Conservation (phyloP, 169 alveolate genomes). For the Perkinsus chesapeaki region DNA sequence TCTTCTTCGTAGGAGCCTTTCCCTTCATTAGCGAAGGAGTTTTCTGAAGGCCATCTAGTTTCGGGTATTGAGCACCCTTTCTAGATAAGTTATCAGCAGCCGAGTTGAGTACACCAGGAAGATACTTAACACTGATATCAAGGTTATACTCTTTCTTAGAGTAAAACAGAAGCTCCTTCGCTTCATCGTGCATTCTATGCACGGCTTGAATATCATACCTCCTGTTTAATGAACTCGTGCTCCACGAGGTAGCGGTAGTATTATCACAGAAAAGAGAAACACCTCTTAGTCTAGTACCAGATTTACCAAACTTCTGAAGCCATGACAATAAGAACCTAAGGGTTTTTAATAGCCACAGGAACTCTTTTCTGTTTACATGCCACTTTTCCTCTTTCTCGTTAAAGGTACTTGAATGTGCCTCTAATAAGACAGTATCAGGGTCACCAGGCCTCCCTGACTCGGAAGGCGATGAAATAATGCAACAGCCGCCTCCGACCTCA, state of each 20-base stretch:
- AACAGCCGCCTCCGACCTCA: neutral
- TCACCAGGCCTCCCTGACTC: neutral
- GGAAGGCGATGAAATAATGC: neutral
- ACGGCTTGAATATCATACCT: neutral
- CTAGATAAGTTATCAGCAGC: neutral
- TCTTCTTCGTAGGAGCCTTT: neutral
- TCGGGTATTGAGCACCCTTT: neutral
- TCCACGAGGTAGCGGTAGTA: neutral
- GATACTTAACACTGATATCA: neutral
- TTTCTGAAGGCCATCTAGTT: neutral
- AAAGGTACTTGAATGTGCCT: neutral
- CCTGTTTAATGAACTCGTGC: neutral
- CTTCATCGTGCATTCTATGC: neutral
- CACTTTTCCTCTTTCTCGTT: neutral
- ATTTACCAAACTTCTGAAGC: neutral
- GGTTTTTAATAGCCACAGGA: neutral
- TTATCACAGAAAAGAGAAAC: neutral
- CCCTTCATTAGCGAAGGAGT: neutral
- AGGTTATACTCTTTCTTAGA: neutral
- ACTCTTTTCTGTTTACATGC: neutral
- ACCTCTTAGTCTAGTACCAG: neutral
- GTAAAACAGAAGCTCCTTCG: neutral
- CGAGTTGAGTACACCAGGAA: neutral
- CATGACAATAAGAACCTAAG: neutral
- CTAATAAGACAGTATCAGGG: neutral